Evolutionary conservation across 331 rosid genomes (phyloP), one percentile per base, ranked within the genome.

Genomic region (Dryas integrifolia): DNA sequence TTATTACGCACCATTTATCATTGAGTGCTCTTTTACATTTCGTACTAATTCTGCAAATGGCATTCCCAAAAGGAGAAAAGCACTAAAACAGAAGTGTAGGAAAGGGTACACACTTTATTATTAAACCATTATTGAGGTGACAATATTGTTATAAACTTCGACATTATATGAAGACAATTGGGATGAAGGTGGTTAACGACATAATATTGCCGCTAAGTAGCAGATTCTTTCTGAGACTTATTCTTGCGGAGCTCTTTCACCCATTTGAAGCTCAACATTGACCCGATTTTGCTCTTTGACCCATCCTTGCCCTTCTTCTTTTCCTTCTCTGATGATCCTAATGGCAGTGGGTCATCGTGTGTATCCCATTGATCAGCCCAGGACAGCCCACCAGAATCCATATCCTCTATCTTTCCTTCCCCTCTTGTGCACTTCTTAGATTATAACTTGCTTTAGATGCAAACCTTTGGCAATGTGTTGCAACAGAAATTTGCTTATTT

Each of bases 281-380:
- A 35, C 13, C 81, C 75, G 18, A 89, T 52, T 59, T 80, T 85
- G 76, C 76, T 59, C 64, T 72, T 81, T 6, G 89, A 82, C 2
- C 78, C 90, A 12, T 82, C 85, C 64, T 90, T 90, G 46, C 10
- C 16, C 78, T 91, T 91, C 81, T 87, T 91, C 84, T 86, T 86
- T 53, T 85, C 86, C 50, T 89, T 82, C 13, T 82, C 82, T 2
- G 83, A 63, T 35, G 89, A 12, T 0, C 73, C 21, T 4, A 72
- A 2, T 1, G 88, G 87, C 0, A 78, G 83, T 9, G 95, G 98
- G 62, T 93, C 95, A 0, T 86, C 88, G 60, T 89, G 72, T 64
- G 56, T 58, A 16, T 93, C 98, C 98, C 98, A 93, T 80, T 91
- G 98, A 82, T 93, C 98, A 59, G 95, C 98, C 97, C 98, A 93